A percentile compares a stretch with the other conserved stretches of the same genome.
Evolutionary conservation across 148 eudicot species (phyloP).

Genomic region (Polygonum aviculare): DNA sequence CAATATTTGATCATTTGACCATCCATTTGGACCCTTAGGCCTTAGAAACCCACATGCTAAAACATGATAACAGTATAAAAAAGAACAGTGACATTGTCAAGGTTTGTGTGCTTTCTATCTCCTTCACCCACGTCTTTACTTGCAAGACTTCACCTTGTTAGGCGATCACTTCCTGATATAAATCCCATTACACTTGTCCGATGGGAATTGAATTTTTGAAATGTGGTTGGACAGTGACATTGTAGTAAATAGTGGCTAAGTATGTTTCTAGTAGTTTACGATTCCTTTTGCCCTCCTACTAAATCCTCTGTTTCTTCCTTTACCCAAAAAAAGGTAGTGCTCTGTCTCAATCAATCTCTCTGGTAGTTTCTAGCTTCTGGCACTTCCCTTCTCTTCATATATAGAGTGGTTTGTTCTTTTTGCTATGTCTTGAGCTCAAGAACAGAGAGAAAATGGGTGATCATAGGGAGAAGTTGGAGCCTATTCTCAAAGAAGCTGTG

Average conservation of each 20-base stretch:
- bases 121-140: not conserved
- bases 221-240: not conserved
- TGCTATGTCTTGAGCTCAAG: not conserved
- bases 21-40: not conserved
- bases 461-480: constrained; percentile 21
- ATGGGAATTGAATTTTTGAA: not conserved
- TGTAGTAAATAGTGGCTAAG: not conserved
- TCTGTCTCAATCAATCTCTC: not conserved
- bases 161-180: not conserved
- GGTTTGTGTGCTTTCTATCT: not conserved
- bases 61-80: too few relatives aligned
- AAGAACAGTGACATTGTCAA: not conserved
- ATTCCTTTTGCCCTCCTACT: not conserved
- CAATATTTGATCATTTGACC: not conserved
- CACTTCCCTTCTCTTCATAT: not conserved
- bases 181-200: not conserved
- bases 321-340: not conserved
- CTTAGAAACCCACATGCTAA: too few relatives aligned
- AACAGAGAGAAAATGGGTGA: constrained; percentile 14
- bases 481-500: constrained; percentile 26
- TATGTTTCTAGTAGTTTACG: not conserved
- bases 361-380: not conserved
- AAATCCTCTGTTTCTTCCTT: not conserved
- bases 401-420: not conserved
- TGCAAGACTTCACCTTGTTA: not conserved